A percentile compares a stretch with the other conserved stretches of the same genome.
Evolutionary conservation across 78 protist genomes (phyloP).

Genomic region (Dictyostelium firmibasis): DNA sequence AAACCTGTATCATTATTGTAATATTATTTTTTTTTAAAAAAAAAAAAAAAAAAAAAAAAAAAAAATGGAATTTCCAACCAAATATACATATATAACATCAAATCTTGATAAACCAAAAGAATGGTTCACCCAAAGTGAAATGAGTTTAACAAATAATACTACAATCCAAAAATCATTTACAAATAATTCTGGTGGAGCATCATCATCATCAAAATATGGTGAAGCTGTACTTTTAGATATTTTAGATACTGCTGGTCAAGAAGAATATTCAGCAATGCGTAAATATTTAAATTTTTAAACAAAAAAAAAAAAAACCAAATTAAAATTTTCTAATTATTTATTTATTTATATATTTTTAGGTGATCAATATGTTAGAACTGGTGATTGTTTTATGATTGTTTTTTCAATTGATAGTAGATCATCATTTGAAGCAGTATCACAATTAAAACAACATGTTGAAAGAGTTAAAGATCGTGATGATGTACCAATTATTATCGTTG

Average conservation of each 20-base stretch:
- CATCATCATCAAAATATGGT: neutral
- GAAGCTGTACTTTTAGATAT: slow-evolving; percentile 90
- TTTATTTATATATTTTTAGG: neutral
- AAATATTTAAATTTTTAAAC: too few relatives aligned
- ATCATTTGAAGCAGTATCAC: slow-evolving; percentile 78
- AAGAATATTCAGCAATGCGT: slow-evolving; percentile 93
- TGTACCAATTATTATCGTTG: slow-evolving; percentile 90
- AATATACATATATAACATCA: slow-evolving; percentile 24
- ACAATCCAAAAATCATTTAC: neutral
- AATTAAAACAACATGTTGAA: slow-evolving; percentile 85
- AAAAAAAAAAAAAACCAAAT: too few relatives aligned
- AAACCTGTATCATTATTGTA: neutral
- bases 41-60: neutral
- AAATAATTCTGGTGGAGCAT: neutral
- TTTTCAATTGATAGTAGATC: slow-evolving; percentile 16
- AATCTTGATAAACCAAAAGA: slow-evolving; percentile 9
- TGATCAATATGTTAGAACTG: slow-evolving; percentile 76
- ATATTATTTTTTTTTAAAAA: neutral
- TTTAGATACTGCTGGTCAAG: slow-evolving; percentile 97
- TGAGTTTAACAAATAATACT: neutral
- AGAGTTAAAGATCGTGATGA: slow-evolving; percentile 87
- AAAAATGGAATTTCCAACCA: slow-evolving; percentile 64
- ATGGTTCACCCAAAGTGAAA: slow-evolving; percentile 21
- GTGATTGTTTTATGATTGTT: slow-evolving; percentile 64
- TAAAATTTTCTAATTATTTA: too few relatives aligned